A percentile compares a stretch with the other conserved stretches of the same genome.
These are phyloP conservation scores for Trichoderma breve DNA, from an alignment of 2,329 filamentous ascomycete species.

Conservation along the genomic window DNA sequence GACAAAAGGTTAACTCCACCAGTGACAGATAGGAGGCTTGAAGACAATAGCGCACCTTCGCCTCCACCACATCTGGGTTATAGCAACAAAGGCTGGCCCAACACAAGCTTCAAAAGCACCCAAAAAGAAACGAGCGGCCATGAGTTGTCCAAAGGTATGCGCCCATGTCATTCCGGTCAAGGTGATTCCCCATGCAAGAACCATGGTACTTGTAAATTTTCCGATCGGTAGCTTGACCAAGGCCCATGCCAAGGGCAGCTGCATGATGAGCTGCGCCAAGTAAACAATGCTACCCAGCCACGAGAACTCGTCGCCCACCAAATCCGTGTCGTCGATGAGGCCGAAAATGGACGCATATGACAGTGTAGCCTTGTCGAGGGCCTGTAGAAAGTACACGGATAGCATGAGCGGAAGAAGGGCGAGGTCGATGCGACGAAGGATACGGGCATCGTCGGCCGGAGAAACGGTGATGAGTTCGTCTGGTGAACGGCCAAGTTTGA, in stretches of 20 bases:
- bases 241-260: slow-evolving; percentile 54
- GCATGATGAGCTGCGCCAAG: slow-evolving; percentile 58
- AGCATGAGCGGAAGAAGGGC: slow-evolving; percentile 49
- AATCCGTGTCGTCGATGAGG: slow-evolving; percentile 55
- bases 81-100: slow-evolving; percentile 53
- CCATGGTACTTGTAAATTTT: slow-evolving; percentile 58
- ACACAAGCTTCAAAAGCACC: slow-evolving; percentile 54
- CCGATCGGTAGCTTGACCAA: slow-evolving; percentile 60
- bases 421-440: slow-evolving; percentile 41
- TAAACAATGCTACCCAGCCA: slow-evolving; percentile 63
- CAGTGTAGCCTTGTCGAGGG: slow-evolving; percentile 61
- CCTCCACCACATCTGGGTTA: slow-evolving; percentile 62
- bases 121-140: slow-evolving; percentile 54
- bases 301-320: slow-evolving; percentile 56
- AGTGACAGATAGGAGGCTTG: no score
- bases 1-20: not conserved
- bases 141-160: slow-evolving; percentile 47
- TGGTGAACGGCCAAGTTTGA: slow-evolving; percentile 38
- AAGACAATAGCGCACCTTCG: slow-evolving; percentile 35
- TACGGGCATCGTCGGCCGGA: slow-evolving; percentile 35
- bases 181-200: slow-evolving; percentile 54
- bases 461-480: slow-evolving; percentile 35
- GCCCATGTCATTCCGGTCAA: slow-evolving; percentile 53
- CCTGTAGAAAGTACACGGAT: slow-evolving; percentile 61
- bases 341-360: slow-evolving; percentile 63